Base-by-base conservation (phyloP, 2,329 filamentous ascomycete genomes). In the Colletotrichum sojae region DNA sequence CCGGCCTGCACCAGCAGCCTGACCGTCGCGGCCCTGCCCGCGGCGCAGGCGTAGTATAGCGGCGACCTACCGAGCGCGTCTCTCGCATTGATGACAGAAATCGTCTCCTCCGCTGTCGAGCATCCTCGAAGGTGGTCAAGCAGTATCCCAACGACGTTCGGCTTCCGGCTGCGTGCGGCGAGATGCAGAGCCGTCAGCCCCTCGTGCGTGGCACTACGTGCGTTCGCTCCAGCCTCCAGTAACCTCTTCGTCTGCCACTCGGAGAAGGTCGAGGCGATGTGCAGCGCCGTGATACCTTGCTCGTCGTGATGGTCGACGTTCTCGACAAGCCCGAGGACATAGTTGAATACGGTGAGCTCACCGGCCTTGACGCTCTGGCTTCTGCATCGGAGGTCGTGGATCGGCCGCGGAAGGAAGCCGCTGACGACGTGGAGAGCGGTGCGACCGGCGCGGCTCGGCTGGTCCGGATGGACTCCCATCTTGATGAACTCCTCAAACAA, bases 101-200 rank as follows among this genome's bases (percentile, higher is more conserved):
- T 22, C 12, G 54, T 54, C 22, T 10, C 18, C 16, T 8, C 31
- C 13, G 25, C 40, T 16, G 40, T 45, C 12, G 20, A 12, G 13
- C 18, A 51, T 10, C 39, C 43, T n/a, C 15, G 20, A 4, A 71
- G 51, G 27, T 63, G 71, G 2, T 71, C 66, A 3, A 79, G 27
- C 2, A 80, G 49, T 8, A 80, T 27, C 0, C 79, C 80, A 0
- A 83, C 71, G 3, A 76, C 73, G 27, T 83, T 83, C 46, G 71
- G 71, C 48, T 80, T 70, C 25, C 80, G 71, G 6, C 73, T 69
- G 9, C 76, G 75, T 5, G 80, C 76, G 2, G 82, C 80, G n/a
- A 85, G 61, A 60, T 85, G 83, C 4, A 85, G 73, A 6, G 78
- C 72, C 6, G 77, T 83, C 56, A 80, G 72, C 0, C 80, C 78